phyloP scores from a whole-genome alignment of 1,284 basidiomycete species.

The Lentinus polychrous region DNA sequence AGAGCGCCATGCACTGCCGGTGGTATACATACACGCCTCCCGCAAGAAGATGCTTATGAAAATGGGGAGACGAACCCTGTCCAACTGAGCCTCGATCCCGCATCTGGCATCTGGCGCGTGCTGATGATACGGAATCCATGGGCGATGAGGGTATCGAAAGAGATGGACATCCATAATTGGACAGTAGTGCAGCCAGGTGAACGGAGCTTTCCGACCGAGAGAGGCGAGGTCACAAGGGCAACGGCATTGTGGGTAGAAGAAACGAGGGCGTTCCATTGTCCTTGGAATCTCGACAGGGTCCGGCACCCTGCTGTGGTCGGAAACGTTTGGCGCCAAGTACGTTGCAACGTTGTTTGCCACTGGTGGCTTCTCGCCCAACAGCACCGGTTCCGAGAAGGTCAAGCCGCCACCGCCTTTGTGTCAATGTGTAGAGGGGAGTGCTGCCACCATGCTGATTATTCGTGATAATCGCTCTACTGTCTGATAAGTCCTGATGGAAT shows the following conservation, averaged over 20 bases:
- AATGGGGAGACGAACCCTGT: background rate
- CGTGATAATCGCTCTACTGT: too few relatives aligned
- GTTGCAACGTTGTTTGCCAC: background rate
- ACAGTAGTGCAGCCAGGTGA: background rate
- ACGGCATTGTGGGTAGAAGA: background rate
- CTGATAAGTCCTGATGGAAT: too few relatives aligned
- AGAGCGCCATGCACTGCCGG: slow-evolving; percentile 6
- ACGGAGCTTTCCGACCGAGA: slow-evolving; percentile 1
- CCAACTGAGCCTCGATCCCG: slow-evolving; percentile 6
- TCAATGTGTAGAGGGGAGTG: too few relatives aligned
- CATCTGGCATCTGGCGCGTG: slow-evolving; percentile 1
- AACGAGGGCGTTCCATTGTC: background rate
- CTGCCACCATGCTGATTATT: too few relatives aligned
- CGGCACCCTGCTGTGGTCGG: background rate
- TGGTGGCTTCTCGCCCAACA: too few relatives aligned
- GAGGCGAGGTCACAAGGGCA: slow-evolving; percentile 5
- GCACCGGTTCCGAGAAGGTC: too few relatives aligned
- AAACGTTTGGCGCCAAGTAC: background rate
- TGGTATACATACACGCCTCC: background rate
- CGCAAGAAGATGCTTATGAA: slow-evolving; percentile 5
- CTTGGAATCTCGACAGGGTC: background rate
- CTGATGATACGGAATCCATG: background rate
- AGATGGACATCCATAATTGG: background rate
- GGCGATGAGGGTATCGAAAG: background rate
- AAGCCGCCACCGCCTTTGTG: too few relatives aligned